Evolutionary conservation across 306 rosid species (phyloP).

Genomic region (Mimosa pudica): DNA sequence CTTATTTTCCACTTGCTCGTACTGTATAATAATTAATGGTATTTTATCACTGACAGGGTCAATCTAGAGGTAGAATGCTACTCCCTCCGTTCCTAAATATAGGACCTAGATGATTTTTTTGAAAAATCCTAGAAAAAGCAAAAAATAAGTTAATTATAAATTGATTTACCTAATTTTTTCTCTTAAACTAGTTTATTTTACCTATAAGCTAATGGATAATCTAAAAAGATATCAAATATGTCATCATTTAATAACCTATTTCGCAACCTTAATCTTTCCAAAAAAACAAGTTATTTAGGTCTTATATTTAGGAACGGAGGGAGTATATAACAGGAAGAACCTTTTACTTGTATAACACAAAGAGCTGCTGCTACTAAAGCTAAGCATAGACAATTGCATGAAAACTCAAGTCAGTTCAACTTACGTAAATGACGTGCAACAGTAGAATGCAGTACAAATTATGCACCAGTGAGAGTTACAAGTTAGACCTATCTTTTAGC

Average conservation of each 20-base stretch:
- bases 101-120: no score
- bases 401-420: not conserved
- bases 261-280: no score
- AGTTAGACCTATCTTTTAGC: not conserved
- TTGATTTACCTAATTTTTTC: no score
- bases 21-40: not conserved
- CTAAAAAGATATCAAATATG: no score
- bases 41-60: not conserved
- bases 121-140: no score
- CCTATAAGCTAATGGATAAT: no score
- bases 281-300: no score
- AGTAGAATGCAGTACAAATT: constrained; percentile 1
- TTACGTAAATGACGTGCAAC: not conserved
- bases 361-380: not conserved
- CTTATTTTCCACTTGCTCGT: not conserved
- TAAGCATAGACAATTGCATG: not conserved
- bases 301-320: no score
- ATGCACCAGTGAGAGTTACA: not conserved
- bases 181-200: no score
- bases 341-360: not conserved
- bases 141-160: no score
- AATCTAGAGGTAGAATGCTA: not conserved
- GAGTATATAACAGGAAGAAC: not conserved
- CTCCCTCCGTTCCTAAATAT: no score
- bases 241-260: no score